phyloP scores from a whole-genome alignment of 352 stramenopile species.

The Thalassiosira mediterranea region DNA sequence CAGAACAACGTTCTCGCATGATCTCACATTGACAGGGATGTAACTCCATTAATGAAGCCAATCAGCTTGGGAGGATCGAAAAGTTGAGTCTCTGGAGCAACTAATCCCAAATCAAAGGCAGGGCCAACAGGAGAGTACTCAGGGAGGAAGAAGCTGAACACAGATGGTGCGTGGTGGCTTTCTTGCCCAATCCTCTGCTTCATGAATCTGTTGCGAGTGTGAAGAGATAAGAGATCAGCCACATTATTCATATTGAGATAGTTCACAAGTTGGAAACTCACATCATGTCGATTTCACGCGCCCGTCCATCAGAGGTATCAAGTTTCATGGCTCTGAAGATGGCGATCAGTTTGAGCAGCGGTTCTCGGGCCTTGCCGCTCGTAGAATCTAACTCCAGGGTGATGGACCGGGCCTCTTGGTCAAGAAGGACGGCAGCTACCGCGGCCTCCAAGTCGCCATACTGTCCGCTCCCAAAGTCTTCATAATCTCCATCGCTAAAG shows the following conservation, averaged over 20 bases:
- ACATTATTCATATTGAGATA: no score
- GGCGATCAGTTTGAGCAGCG: constrained; percentile 58
- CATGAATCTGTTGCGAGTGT: background rate
- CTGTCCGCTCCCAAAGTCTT: constrained; percentile 36
- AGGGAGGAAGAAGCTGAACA: constrained; percentile 75
- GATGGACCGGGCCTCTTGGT: constrained; percentile 56
- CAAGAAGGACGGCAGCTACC: constrained; percentile 73
- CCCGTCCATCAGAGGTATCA: constrained; percentile 12
- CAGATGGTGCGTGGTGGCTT: constrained; percentile 52
- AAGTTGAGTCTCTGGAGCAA: constrained; percentile 27
- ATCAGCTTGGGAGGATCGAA: constrained; percentile 53
- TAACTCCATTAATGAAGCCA: constrained; percentile 65
- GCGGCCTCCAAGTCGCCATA: constrained; percentile 79
- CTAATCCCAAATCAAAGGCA: constrained; percentile 9
- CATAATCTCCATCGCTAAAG: constrained; percentile 52
- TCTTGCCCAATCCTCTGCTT: constrained; percentile 59
- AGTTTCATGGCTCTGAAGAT: constrained; percentile 40
- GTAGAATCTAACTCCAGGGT: background rate
- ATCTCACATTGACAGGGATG: constrained; percentile 60
- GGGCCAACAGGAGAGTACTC: constrained; percentile 38
- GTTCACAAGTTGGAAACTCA: no score
- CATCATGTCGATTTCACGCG: constrained; percentile 27
- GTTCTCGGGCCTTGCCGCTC: constrained; percentile 54
- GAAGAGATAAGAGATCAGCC: constrained; percentile 35
- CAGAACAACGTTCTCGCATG: no score